Evolutionary conservation across 2,329 filamentous ascomycete genomes (phyloP).

Genomic region (Hypoxylon sp.): DNA sequence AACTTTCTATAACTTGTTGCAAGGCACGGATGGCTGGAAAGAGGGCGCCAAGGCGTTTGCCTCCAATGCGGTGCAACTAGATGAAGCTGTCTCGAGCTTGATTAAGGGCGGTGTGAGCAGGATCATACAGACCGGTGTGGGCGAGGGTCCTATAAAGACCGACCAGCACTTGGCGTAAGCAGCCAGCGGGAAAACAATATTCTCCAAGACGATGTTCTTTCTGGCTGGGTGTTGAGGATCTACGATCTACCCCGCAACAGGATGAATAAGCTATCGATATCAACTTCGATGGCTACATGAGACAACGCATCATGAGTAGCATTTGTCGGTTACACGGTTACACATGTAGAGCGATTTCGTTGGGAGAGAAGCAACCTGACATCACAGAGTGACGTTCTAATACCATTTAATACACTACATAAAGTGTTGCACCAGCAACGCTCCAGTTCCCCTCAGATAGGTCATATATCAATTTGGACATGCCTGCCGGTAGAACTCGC

Average conservation of each 20-base stretch:
- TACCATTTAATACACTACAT: conserved; percentile 13
- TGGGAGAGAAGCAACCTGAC: conserved; percentile 8
- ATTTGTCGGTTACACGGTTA: conserved; percentile 22
- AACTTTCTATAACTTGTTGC: conserved; percentile 78
- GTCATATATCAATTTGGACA: conserved; percentile 4
- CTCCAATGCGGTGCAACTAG: conserved; percentile 69
- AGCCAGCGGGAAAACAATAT: conserved; percentile 19
- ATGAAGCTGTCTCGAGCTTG: conserved; percentile 74
- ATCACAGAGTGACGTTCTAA: conserved; percentile 7
- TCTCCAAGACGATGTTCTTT: background rate
- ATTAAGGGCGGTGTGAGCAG: conserved; percentile 86
- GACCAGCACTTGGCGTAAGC: conserved; percentile 82
- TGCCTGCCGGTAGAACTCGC: background rate
- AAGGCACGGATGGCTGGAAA: conserved; percentile 79
- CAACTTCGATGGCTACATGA: conserved; percentile 20
- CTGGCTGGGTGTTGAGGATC: background rate
- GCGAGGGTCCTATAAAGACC: conserved; percentile 87
- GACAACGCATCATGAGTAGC: background rate
- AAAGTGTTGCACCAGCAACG: conserved; percentile 9
- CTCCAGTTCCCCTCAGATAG: conserved; percentile 1
- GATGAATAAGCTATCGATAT: conserved; percentile 23
- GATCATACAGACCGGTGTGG: conserved; percentile 92
- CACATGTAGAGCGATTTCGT: conserved; percentile 18
- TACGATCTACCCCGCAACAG: background rate
- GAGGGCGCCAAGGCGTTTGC: conserved; percentile 66